A percentile compares a stretch with the other conserved stretches of the same genome.
phyloP scores from a whole-genome alignment of 164 flowering plant species.

The Hamamelis virginiana region DNA sequence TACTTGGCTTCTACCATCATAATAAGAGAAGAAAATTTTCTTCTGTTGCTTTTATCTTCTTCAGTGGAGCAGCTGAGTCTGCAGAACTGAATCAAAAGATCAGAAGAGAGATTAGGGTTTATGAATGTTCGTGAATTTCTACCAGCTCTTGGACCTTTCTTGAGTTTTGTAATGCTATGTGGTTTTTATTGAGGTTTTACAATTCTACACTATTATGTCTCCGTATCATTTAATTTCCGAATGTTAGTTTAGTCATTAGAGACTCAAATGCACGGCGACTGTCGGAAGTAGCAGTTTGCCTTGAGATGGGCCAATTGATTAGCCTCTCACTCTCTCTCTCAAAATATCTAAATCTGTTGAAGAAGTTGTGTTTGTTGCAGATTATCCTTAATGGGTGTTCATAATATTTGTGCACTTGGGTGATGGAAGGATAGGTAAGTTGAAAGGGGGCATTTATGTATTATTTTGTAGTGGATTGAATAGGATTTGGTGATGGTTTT shows the following conservation, averaged over 20 bases:
- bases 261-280: no score
- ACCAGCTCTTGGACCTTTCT: constrained; percentile 24
- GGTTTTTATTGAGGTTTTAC: neutral
- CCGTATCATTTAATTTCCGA: neutral
- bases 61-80: constrained; percentile 19
- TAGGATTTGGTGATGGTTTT: constrained; percentile 20
- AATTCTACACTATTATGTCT: neutral
- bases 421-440: constrained; percentile 1
- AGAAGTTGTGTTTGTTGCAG: no score
- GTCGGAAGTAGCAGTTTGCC: no score
- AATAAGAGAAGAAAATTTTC: constrained; percentile 23
- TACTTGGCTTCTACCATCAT: constrained; percentile 11
- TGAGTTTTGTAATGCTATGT: constrained; percentile 31
- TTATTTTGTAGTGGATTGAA: constrained; percentile 3
- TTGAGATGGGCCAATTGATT: no score
- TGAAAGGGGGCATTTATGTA: neutral
- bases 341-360: no score
- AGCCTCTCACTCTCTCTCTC: no score
- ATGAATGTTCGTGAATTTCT: constrained; percentile 28
- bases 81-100: constrained; percentile 20
- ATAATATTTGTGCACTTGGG: no score
- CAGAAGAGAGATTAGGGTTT: constrained; percentile 15
- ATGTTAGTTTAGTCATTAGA: neutral
- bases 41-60: constrained; percentile 18
- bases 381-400: no score